phyloP scores from a whole-genome alignment of 129 eudicot species.

The Tanacetum coccineum region DNA sequence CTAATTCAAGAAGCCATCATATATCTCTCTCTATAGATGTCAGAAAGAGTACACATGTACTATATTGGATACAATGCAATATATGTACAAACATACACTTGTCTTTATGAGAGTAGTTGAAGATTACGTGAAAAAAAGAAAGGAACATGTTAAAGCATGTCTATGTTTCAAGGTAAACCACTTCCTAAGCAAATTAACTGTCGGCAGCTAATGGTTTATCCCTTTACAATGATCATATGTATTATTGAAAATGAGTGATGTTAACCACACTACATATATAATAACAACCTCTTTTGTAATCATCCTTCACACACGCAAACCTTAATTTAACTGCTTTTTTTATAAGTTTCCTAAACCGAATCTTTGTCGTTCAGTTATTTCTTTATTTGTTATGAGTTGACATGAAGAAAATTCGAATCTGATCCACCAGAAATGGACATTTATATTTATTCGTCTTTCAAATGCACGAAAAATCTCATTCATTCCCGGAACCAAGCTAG shows the following conservation, averaged over 20 bases:
- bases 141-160: conserved; percentile 41
- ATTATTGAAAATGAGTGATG: conserved; percentile 35
- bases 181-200: conserved; percentile 41
- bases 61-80: conserved; percentile 10
- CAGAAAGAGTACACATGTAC: conserved; percentile 6
- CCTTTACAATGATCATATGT: conserved; percentile 27
- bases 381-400: conserved; percentile 9
- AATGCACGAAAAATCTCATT: not conserved
- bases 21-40: conserved; percentile 18
- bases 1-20: conserved; percentile 46
- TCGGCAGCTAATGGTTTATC: conserved; percentile 42
- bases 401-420: not conserved
- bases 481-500: no score
- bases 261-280: conserved; percentile 22
- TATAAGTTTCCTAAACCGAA: not conserved
- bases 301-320: conserved; percentile 7
- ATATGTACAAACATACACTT: conserved; percentile 11
- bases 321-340: not conserved
- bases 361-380: not conserved
- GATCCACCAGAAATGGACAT: not conserved
- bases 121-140: conserved; percentile 36
- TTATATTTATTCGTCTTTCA: not conserved
- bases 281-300: not conserved
- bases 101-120: conserved; percentile 19
- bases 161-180: conserved; percentile 33